Conservation (phyloP, 2,329 filamentous ascomycete genomes). For the Basipetospora chlamydospora region DNA sequence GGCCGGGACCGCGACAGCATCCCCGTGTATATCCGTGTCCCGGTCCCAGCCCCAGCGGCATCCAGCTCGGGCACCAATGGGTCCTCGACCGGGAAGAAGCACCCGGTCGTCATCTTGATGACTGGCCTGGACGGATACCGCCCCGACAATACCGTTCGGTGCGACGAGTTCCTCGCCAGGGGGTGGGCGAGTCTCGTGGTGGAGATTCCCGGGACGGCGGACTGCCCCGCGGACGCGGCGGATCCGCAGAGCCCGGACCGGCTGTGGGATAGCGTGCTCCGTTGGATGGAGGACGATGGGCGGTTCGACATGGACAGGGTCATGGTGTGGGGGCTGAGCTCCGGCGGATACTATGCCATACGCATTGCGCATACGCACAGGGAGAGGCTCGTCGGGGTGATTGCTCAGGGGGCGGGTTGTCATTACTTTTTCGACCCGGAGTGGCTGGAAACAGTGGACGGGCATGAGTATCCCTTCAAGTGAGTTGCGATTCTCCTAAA, state of each 20-base stretch:
- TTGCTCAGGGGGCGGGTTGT: slow-evolving; percentile 44
- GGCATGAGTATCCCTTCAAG: slow-evolving; percentile 52
- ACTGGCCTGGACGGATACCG: slow-evolving; percentile 49
- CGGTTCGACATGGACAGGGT: slow-evolving; percentile 42
- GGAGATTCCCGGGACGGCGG: slow-evolving; percentile 37
- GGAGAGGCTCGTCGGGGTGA: slow-evolving; percentile 32
- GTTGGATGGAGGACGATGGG: slow-evolving; percentile 36
- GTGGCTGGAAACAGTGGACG: slow-evolving; percentile 45
- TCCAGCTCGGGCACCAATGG: too few relatives aligned
- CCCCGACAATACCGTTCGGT: slow-evolving; percentile 46
- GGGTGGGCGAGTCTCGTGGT: slow-evolving; percentile 49
- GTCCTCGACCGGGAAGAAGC: slow-evolving; percentile 9
- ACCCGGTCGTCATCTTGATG: slow-evolving; percentile 39
- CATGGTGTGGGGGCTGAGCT: slow-evolving; percentile 49
- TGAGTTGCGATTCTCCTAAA: slow-evolving; percentile 14
- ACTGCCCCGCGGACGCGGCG: slow-evolving; percentile 47
- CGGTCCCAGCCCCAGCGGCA: too few relatives aligned
- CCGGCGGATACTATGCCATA: slow-evolving; percentile 54
- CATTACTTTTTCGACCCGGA: slow-evolving; percentile 38
- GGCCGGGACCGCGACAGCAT: slow-evolving; percentile 39
- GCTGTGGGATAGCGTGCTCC: slow-evolving; percentile 46
- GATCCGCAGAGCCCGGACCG: slow-evolving; percentile 47
- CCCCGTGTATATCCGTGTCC: slow-evolving; percentile 51
- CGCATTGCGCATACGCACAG: slow-evolving; percentile 55
- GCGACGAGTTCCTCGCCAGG: slow-evolving; percentile 44